These are phyloP conservation scores for Terana coerulea DNA, from an alignment of 768 basidiomycete genomes.

Conservation along the genomic window DNA sequence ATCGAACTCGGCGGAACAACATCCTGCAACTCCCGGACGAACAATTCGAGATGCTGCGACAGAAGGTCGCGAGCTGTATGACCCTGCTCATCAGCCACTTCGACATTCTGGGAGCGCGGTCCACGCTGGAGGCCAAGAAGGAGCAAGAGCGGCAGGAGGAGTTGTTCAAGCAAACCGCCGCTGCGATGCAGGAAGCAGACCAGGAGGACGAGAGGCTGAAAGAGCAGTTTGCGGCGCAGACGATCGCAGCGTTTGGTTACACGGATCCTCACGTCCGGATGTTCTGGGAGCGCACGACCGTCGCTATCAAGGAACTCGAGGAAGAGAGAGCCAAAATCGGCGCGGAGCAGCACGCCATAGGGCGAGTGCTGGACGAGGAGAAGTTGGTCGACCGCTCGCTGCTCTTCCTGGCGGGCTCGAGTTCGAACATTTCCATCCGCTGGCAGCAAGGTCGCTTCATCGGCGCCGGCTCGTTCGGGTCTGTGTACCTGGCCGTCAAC, in stretches of 20 bases:
- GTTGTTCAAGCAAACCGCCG: conserved; percentile 49
- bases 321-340: conserved; percentile 54
- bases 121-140: conserved; percentile 80
- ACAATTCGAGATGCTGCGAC: conserved; percentile 87
- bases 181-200: conserved; percentile 39
- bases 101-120: conserved; percentile 94
- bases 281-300: conserved; percentile 71
- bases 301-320: conserved; percentile 63
- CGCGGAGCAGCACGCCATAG: conserved; percentile 71
- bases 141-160: conserved; percentile 86
- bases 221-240: conserved; percentile 31
- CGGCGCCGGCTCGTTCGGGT: conserved; percentile 97
- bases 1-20: conserved; percentile 82
- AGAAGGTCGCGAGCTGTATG: conserved; percentile 94
- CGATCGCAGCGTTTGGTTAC: conserved; percentile 38
- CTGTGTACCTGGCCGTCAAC: conserved; percentile 98
- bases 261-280: conserved; percentile 63
- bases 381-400: conserved; percentile 91
- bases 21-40: conserved; percentile 85
- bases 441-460: conserved; percentile 99
- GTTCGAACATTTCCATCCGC: conserved; percentile 89
- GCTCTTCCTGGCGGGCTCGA: conserved; percentile 92
- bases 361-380: conserved; percentile 91
- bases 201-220: conserved; percentile 47
- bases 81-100: conserved; percentile 96